A percentile compares a stretch with the other conserved stretches of the same genome.
phyloP scores from a whole-genome alignment of 768 basidiomycete species.

The Lactarius trivialis region DNA sequence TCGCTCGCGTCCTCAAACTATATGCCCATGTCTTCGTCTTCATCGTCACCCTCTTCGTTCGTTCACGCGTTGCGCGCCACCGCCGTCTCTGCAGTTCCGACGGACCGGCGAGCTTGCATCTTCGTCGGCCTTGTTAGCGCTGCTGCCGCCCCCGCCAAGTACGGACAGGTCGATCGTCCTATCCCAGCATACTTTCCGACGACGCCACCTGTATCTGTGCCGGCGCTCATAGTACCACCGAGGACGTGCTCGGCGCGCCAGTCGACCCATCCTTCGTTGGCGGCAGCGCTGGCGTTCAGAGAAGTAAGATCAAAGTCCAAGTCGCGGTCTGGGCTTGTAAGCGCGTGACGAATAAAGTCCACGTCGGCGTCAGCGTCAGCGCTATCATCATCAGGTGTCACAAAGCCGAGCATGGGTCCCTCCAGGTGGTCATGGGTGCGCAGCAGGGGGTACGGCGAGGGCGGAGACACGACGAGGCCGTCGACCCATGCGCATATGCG shows the following conservation, averaged over 20 bases:
- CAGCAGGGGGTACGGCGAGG: too few relatives aligned
- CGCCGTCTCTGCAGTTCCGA: neutral
- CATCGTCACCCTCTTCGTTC: neutral
- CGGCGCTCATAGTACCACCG: neutral
- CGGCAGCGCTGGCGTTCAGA: neutral
- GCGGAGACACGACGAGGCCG: too few relatives aligned
- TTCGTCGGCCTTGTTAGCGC: neutral
- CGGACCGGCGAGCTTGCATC: neutral
- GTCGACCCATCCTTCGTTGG: neutral
- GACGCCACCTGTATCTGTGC: too few relatives aligned
- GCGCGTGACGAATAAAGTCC: neutral
- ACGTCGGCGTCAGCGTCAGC: neutral
- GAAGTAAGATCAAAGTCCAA: neutral
- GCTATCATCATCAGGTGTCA: neutral
- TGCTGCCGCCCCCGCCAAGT: slow-evolving; percentile 6
- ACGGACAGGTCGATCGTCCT: slow-evolving; percentile 21
- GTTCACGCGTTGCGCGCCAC: neutral
- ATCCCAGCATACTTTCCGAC: slow-evolving; percentile 7
- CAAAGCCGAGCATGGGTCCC: too few relatives aligned
- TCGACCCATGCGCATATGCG: too few relatives aligned
- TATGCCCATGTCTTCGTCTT: neutral
- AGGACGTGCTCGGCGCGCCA: neutral
- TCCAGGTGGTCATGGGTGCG: too few relatives aligned
- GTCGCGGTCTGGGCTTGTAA: neutral
- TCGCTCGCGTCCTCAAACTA: neutral